These are phyloP conservation scores for Penicillium desertorum DNA, from an alignment of 495 filamentous ascomycete genomes.

Conservation along the genomic window DNA sequence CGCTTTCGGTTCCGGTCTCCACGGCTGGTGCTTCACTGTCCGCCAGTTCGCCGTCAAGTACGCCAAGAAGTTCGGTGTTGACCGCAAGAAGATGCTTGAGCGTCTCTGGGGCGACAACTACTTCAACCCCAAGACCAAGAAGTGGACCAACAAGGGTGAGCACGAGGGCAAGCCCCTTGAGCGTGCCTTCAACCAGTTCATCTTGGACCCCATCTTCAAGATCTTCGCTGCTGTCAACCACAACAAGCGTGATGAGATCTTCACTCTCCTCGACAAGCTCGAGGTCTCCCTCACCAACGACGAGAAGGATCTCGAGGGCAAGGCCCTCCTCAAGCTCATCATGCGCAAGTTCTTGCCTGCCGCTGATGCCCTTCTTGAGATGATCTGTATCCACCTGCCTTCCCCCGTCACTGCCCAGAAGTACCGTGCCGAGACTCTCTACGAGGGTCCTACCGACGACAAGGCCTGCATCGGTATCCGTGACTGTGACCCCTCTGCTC, in stretches of 20 bases:
- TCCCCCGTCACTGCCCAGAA: constrained; percentile 94
- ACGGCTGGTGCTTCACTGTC: constrained; percentile 99
- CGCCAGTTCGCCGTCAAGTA: constrained; percentile 96
- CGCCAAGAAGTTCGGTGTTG: constrained; percentile 99
- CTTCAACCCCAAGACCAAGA: constrained; percentile 99
- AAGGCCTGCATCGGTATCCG: constrained; percentile 91
- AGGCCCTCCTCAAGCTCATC: constrained; percentile 92
- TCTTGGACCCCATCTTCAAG: constrained; percentile 98
- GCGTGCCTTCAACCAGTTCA: constrained; percentile 99
- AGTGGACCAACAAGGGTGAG: constrained; percentile 87
- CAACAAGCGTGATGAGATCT: constrained; percentile 94
- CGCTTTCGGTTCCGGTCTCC: constrained; percentile 99
- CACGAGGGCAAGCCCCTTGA: constrained; percentile 85
- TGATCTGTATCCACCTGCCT: constrained; percentile 99
- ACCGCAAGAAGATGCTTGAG: constrained; percentile 99
- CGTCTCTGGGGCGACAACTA: constrained; percentile 99
- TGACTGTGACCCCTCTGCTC: constrained; percentile 94
- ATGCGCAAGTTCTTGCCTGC: constrained; percentile 99
- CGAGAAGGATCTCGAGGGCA: constrained; percentile 94
- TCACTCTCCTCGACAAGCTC: constrained; percentile 81
- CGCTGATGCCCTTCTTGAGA: constrained; percentile 97
- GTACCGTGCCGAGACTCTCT: constrained; percentile 98
- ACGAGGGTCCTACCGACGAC: constrained; percentile 95
- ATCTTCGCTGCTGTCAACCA: constrained; percentile 96
- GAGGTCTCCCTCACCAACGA: constrained; percentile 82